These are phyloP conservation scores for Marsdenia floribunda DNA, from an alignment of 257 asterid genomes.

Conservation along the genomic window DNA sequence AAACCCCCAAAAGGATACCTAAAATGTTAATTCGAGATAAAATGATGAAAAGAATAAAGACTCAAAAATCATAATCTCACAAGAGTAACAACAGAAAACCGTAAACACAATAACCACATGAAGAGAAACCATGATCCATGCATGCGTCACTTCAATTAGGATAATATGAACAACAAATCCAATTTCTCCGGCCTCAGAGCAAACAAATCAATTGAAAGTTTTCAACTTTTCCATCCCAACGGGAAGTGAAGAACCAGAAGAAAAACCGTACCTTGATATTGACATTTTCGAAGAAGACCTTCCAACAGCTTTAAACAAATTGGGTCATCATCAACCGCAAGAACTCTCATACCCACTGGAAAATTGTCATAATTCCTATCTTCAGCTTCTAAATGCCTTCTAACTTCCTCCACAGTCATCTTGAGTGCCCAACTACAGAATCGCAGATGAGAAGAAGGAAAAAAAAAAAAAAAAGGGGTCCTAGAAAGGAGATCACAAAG, in stretches of 20 bases:
- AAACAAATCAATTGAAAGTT: neutral
- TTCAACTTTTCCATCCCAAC: conserved; percentile 1
- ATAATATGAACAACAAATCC: neutral
- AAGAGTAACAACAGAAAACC: neutral
- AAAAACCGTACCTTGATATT: conserved; percentile 54
- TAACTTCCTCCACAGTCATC: conserved; percentile 64
- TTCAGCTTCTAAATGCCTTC: conserved; percentile 27
- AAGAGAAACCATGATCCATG: conserved; percentile 2
- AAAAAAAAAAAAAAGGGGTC: neutral
- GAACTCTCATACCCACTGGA: conserved; percentile 86
- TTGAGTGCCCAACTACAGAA: conserved; percentile 16
- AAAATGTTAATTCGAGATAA: neutral
- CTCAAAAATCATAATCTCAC: neutral
- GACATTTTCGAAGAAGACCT: conserved; percentile 65
- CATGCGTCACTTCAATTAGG: neutral
- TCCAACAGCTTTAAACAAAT: conserved; percentile 69
- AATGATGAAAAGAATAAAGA: neutral
- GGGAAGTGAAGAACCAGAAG: neutral
- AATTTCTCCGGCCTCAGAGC: neutral
- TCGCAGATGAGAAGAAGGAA: conserved; percentile 14
- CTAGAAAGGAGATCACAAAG: conserved; percentile 20
- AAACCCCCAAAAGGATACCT: neutral
- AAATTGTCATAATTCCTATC: conserved; percentile 41
- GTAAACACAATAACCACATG: conserved; percentile 10
- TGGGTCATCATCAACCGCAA: conserved; percentile 86